These are phyloP conservation scores for Monascus purpureus DNA, from an alignment of 495 filamentous ascomycete genomes.

Conservation along the genomic window DNA sequence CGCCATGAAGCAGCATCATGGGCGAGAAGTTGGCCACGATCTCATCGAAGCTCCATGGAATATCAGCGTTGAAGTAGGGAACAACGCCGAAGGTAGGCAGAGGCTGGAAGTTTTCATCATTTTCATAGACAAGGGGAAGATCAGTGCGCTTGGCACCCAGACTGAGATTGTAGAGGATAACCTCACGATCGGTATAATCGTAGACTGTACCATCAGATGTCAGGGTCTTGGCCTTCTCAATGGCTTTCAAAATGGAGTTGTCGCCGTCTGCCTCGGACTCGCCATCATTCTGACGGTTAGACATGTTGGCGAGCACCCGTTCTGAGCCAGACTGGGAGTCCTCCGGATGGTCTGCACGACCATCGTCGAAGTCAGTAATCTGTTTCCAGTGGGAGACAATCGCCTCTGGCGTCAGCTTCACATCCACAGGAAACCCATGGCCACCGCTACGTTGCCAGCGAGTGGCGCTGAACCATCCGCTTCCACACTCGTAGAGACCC, in stretches of 20 bases:
- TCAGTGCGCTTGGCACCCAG: slow-evolving; percentile 89
- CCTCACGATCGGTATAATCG: slow-evolving; percentile 69
- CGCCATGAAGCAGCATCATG: slow-evolving; percentile 98
- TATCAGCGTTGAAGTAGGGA: slow-evolving; percentile 74
- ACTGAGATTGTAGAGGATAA: slow-evolving; percentile 92
- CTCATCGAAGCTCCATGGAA: slow-evolving; percentile 68
- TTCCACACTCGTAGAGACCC: slow-evolving; percentile 89
- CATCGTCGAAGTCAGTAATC: slow-evolving; percentile 80
- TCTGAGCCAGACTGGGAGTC: slow-evolving; percentile 60
- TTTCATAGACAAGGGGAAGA: slow-evolving; percentile 77
- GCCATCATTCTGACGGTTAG: slow-evolving; percentile 50
- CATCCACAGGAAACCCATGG: slow-evolving; percentile 84
- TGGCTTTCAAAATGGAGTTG: slow-evolving; percentile 47
- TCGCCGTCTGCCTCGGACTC: slow-evolving; percentile 13
- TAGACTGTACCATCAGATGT: slow-evolving; percentile 65
- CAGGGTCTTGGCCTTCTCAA: slow-evolving; percentile 61
- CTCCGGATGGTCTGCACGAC: slow-evolving; percentile 79
- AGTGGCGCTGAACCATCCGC: slow-evolving; percentile 83
- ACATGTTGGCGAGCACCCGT: slow-evolving; percentile 86
- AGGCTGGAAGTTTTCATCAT: slow-evolving; percentile 77
- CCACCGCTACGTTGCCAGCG: slow-evolving; percentile 92
- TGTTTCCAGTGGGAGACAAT: slow-evolving; percentile 63
- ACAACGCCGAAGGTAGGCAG: slow-evolving; percentile 92
- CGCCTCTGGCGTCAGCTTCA: slow-evolving; percentile 73
- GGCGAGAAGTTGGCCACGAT: slow-evolving; percentile 89